Evolutionary conservation across 2,329 filamentous ascomycete species (phyloP).

Genomic region (Lachnellula occidentalis): DNA sequence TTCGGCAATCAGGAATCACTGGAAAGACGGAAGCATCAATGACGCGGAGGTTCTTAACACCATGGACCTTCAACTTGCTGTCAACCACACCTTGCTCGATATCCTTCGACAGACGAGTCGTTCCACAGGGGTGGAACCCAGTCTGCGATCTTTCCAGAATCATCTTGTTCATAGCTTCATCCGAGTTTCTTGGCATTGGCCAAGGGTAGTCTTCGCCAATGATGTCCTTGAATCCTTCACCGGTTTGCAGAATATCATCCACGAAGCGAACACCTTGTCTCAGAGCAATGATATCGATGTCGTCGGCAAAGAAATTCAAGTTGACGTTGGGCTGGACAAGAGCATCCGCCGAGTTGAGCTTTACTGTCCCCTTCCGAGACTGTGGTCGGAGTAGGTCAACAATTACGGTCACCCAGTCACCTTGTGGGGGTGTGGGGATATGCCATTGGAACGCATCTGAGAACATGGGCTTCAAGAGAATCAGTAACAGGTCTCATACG

Average conservation of each 20-base stretch:
- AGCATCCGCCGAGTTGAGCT: constrained; percentile 40
- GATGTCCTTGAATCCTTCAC: constrained; percentile 51
- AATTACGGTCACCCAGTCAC: constrained; percentile 52
- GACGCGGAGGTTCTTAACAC: constrained; percentile 47
- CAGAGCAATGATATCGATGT: constrained; percentile 50
- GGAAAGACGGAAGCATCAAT: constrained; percentile 53
- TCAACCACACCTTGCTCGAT: constrained; percentile 50
- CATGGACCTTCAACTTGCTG: constrained; percentile 45
- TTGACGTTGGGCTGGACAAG: constrained; percentile 49
- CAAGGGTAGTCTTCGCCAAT: constrained; percentile 52
- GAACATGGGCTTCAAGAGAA: constrained; percentile 41
- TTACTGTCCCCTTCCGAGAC: constrained; percentile 38
- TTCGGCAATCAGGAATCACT: constrained; percentile 49
- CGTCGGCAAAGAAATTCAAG: constrained; percentile 33
- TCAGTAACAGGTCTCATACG: background rate
- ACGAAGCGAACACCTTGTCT: constrained; percentile 28
- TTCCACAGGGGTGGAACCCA: constrained; percentile 54
- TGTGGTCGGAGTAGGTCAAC: constrained; percentile 45
- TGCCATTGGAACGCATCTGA: constrained; percentile 45
- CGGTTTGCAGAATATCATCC: constrained; percentile 49
- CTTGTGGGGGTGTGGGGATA: constrained; percentile 37
- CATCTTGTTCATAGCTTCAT: constrained; percentile 50
- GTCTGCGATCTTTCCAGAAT: constrained; percentile 57
- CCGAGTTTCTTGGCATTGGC: constrained; percentile 50
- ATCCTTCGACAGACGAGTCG: constrained; percentile 44